Base-by-base conservation (phyloP, 129 eudicot genomes). In the Escallonia herrerae region DNA sequence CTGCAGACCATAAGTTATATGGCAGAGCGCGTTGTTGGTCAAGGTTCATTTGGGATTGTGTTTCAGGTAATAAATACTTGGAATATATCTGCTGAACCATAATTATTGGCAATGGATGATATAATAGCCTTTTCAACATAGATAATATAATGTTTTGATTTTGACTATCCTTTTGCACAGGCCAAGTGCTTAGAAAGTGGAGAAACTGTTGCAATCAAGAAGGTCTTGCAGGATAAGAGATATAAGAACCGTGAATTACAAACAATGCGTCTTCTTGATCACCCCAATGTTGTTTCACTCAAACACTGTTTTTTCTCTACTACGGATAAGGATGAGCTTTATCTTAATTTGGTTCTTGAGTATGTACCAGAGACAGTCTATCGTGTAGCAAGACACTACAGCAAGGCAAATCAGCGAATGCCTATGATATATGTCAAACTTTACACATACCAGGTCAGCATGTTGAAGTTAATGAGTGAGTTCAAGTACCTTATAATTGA, bases 351-450 rank as follows among this genome's bases (percentile, higher is more conserved):
- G 70, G 90, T 84, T 65, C 83, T 84, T 39, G 90, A 84, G 41
- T 85, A 78, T 45, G 85, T 85, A 60, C 87, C 91, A 2, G 91
- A 85, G 72, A 85, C 91, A 10, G 84, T 75, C 40, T 79, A 85
- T 56, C 91, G 91, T 41, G 91, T 85, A 37, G 56, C 77, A 44
- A 79, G 87, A 58, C 91, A 85, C 66, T 85, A 85, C 71, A 85
- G 79, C 76, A 85, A 85, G 65, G 84, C 84, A 57, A 85, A 81
- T 67, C 91, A 85, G 74, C 72, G 91, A 42, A 85, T 85, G 91
- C 91, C 91, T n/a, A 79, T 85, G 83, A 85, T 85, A 38, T 85
- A 85, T 64, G 91, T 85, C 65, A 85, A 85, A 70, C 79, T 85
- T 7, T 85, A 85, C 71, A 79, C 91, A 0, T 85, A 85, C 74